Conservation (phyloP, 768 basidiomycete species). For the Termitomyces sp. region DNA sequence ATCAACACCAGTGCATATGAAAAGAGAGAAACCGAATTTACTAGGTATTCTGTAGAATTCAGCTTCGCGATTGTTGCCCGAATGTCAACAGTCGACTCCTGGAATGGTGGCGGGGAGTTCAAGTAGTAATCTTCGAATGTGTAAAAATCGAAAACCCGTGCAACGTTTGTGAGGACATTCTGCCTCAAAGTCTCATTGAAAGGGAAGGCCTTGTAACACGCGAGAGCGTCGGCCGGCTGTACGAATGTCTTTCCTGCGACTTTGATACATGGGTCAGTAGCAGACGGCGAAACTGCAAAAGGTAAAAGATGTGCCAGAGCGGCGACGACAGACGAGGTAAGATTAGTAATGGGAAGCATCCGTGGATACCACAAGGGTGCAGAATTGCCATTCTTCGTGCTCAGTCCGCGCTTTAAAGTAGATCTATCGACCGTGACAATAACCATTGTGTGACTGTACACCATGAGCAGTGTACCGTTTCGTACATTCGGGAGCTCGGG, state of each 20-base stretch:
- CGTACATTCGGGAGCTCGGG: too few relatives aligned
- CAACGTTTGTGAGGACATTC: slow-evolving; percentile 43
- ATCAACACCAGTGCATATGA: neutral
- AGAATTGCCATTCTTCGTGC: too few relatives aligned
- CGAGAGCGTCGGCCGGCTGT: slow-evolving; percentile 46
- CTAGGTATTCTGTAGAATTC: slow-evolving; percentile 40
- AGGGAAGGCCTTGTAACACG: slow-evolving; percentile 52
- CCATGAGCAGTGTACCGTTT: too few relatives aligned
- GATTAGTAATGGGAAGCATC: slow-evolving; percentile 1
- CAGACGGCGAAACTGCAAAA: slow-evolving; percentile 18
- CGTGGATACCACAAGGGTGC: too few relatives aligned
- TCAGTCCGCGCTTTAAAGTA: too few relatives aligned
- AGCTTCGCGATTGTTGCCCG: slow-evolving; percentile 42
- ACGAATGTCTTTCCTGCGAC: slow-evolving; percentile 38
- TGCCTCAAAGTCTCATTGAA: slow-evolving; percentile 52
- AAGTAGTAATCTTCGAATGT: slow-evolving; percentile 50
- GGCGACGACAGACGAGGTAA: neutral
- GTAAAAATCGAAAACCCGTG: slow-evolving; percentile 46
- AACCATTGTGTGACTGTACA: too few relatives aligned
- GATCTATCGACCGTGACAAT: too few relatives aligned
- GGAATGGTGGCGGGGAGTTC: slow-evolving; percentile 45
- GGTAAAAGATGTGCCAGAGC: slow-evolving; percentile 8
- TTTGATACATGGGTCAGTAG: slow-evolving; percentile 32
- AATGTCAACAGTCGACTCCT: slow-evolving; percentile 52
- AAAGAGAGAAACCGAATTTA: slow-evolving; percentile 16